A percentile compares a stretch with the other conserved stretches of the same genome.
Evolutionary conservation across 371 early-diverging fungal species (phyloP).

Genomic region (Apophysomyces trapeziformis): DNA sequence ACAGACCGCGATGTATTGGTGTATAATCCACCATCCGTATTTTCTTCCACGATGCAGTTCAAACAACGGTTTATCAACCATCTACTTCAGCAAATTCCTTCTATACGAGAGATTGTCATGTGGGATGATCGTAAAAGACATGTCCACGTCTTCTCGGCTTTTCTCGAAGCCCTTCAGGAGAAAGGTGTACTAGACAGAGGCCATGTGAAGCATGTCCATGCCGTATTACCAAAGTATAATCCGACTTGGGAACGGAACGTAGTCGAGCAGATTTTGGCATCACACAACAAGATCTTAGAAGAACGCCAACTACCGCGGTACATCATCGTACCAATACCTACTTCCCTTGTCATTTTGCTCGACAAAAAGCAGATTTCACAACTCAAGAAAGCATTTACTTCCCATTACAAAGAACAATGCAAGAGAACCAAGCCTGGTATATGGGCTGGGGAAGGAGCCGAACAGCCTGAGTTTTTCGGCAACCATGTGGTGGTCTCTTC

Average conservation of each 20-base stretch:
- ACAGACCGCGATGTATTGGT: constrained; percentile 21
- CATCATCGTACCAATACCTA: constrained; percentile 11
- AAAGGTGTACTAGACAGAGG: constrained; percentile 26
- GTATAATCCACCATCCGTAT: constrained; percentile 28
- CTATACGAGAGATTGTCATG: constrained; percentile 45
- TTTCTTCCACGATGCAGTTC: constrained; percentile 61
- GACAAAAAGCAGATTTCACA: background rate
- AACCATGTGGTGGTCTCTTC: constrained; percentile 22
- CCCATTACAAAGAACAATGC: constrained; percentile 8
- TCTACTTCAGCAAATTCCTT: constrained; percentile 47
- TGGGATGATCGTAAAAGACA: constrained; percentile 68
- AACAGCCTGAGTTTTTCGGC: constrained; percentile 33
- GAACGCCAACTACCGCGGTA: constrained; percentile 8
- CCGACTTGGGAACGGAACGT: constrained; percentile 50
- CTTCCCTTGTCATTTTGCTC: constrained; percentile 25
- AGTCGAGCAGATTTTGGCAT: constrained; percentile 43
- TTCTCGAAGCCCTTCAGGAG: constrained; percentile 29
- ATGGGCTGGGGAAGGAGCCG: constrained; percentile 21
- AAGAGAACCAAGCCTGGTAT: background rate
- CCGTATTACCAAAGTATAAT: constrained; percentile 49
- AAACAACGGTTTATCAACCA: constrained; percentile 59
- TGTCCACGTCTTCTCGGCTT: constrained; percentile 48
- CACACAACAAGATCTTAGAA: constrained; percentile 45
- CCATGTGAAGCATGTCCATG: constrained; percentile 43
- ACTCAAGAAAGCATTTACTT: constrained; percentile 14